These are phyloP conservation scores for Globisporangium paddicum DNA, from an alignment of 352 stramenopile genomes.

Conservation along the genomic window DNA sequence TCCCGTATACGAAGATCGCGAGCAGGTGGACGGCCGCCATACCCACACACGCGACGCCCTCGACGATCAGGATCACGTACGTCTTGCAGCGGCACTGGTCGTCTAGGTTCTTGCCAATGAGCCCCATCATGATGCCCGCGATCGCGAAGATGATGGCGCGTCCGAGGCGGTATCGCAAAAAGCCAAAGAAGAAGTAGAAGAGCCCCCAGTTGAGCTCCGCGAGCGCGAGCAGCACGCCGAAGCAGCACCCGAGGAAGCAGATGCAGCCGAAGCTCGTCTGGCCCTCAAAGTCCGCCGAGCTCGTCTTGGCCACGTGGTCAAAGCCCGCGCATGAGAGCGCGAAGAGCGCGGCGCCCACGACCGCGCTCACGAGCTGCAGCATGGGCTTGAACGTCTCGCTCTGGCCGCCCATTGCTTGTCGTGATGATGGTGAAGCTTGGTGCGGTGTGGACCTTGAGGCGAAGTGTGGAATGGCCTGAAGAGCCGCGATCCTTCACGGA, in stretches of 20 bases:
- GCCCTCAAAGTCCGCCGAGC: conserved; percentile 24
- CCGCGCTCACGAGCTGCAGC: conserved; percentile 32
- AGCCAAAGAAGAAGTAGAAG: conserved; percentile 83
- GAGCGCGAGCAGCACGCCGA: conserved; percentile 53
- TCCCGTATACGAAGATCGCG: conserved; percentile 43
- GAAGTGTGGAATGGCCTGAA: background rate
- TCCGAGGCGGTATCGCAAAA: conserved; percentile 69
- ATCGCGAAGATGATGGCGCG: conserved; percentile 48
- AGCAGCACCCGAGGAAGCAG: conserved; percentile 66
- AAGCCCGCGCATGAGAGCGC: conserved; percentile 47
- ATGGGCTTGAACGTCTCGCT: conserved; percentile 22
- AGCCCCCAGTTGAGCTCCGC: conserved; percentile 51
- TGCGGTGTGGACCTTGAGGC: background rate
- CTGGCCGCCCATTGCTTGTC: background rate
- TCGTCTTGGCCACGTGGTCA: conserved; percentile 30
- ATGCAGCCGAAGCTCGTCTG: conserved; percentile 65
- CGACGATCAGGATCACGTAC: conserved; percentile 47
- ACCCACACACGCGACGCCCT: conserved; percentile 46
- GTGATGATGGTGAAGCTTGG: background rate
- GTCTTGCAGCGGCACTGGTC: conserved; percentile 43
- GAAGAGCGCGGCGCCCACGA: conserved; percentile 32
- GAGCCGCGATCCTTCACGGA: background rate
- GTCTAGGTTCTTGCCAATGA: conserved; percentile 55
- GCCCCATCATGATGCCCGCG: conserved; percentile 54
- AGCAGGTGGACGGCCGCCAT: conserved; percentile 37